Evolutionary conservation across 2,329 filamentous ascomycete genomes (phyloP).

Genomic region (Xylaria sp.): DNA sequence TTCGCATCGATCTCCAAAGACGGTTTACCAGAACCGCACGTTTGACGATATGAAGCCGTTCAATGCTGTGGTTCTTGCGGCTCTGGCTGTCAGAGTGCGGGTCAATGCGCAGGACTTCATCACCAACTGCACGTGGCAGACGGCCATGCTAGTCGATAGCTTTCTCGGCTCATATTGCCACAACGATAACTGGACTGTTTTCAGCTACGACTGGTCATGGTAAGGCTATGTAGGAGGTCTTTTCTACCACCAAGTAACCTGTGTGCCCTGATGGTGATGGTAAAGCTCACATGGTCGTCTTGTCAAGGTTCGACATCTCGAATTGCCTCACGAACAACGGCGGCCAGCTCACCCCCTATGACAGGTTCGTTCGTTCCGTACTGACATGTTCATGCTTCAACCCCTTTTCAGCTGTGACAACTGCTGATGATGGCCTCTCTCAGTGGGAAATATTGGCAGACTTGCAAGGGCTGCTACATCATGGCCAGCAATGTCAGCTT

Average conservation of each 20-base stretch:
- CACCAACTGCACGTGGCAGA: conserved; percentile 35
- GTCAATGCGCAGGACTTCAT: conserved; percentile 31
- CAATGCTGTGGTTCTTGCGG: conserved; percentile 10
- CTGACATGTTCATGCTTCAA: not conserved
- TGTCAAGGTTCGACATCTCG: conserved; percentile 35
- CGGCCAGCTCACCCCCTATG: conserved; percentile 25
- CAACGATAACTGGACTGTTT: conserved; percentile 33
- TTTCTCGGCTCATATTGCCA: conserved; percentile 39
- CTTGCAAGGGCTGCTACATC: conserved; percentile 29
- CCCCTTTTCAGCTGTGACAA: not conserved
- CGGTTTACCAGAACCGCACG: not conserved
- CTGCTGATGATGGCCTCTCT: conserved; percentile 5
- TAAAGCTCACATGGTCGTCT: conserved; percentile 3
- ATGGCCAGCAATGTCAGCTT: conserved; percentile 24
- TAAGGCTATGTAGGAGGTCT: conserved; percentile 16
- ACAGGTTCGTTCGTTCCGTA: conserved; percentile 21
- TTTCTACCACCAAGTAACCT: not conserved
- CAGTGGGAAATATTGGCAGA: conserved; percentile 29
- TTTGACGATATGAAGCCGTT: conserved; percentile 7
- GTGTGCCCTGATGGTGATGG: not conserved
- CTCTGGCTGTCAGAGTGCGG: conserved; percentile 28
- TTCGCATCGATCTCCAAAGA: not conserved
- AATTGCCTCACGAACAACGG: conserved; percentile 29
- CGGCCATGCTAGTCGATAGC: conserved; percentile 30
- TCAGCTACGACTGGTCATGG: conserved; percentile 39